Percentiles rank a stretch among this genome's conserved stretches.
Conservation (phyloP, 2,329 filamentous ascomycete genomes). For the Paecilomyces formosus region DNA sequence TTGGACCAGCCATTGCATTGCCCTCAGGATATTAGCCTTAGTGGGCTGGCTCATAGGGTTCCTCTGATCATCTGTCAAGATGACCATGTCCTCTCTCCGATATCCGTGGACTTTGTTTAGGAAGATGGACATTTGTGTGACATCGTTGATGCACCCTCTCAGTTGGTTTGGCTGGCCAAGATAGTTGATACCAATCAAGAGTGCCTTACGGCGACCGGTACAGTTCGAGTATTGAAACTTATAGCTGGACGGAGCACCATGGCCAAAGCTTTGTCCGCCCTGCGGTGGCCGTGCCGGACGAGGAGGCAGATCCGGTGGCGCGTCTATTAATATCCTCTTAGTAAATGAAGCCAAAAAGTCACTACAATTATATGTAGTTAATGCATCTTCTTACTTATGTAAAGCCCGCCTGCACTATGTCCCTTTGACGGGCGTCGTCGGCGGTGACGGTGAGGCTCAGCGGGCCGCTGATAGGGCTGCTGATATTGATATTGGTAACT, state of each 20-base stretch:
- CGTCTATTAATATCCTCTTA: constrained; percentile 26
- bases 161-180: constrained; percentile 84
- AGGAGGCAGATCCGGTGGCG: constrained; percentile 53
- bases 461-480: neutral
- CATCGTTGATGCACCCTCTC: constrained; percentile 91
- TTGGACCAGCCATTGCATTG: constrained; percentile 98
- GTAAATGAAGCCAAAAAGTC: neutral
- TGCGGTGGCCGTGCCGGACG: constrained; percentile 50
- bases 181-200: constrained; percentile 94
- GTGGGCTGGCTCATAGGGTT: constrained; percentile 96
- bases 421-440: neutral
- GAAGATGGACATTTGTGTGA: constrained; percentile 91
- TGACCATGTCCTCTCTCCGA: constrained; percentile 93
- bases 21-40: constrained; percentile 86
- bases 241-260: constrained; percentile 72
- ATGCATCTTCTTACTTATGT: neutral
- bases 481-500: neutral
- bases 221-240: constrained; percentile 90
- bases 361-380: too few species aligned
- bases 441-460: neutral
- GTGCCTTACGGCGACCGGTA: constrained; percentile 76
- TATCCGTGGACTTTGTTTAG: constrained; percentile 81
- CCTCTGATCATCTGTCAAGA: constrained; percentile 90
- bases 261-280: constrained; percentile 64
- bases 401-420: neutral